phyloP scores from a whole-genome alignment of 768 basidiomycete genomes.

The Galerina marginata region DNA sequence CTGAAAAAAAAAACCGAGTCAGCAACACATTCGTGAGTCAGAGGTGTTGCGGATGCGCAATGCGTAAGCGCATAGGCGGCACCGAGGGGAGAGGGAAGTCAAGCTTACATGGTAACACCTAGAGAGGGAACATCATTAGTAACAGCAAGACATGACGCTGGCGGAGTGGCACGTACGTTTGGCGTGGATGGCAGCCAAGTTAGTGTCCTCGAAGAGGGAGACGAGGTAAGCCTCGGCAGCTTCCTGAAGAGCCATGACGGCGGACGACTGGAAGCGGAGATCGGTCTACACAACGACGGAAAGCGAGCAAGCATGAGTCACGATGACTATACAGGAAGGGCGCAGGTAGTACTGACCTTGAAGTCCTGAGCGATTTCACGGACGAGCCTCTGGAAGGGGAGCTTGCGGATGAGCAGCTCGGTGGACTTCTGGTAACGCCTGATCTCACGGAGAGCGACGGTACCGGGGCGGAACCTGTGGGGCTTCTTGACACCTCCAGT shows the following conservation, averaged over 20 bases:
- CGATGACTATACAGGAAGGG: conserved; percentile 3
- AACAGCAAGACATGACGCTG: conserved; percentile 1
- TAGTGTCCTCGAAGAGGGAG: conserved; percentile 87
- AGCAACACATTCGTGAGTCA: not conserved
- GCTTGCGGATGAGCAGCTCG: conserved; percentile 98
- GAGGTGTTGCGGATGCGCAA: not conserved
- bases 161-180: conserved; percentile 53
- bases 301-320: conserved; percentile 14
- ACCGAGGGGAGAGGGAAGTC: not conserved
- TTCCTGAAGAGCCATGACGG: conserved; percentile 93
- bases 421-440: conserved; percentile 98
- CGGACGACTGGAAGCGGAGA: conserved; percentile 95
- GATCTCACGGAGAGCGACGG: conserved; percentile 99
- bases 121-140: conserved; percentile 11
- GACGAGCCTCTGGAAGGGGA: conserved; percentile 98
- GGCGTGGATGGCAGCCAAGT: conserved; percentile 90
- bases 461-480: conserved; percentile 96
- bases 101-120: conserved; percentile 64
- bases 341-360: conserved; percentile 60
- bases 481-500: conserved; percentile 99
- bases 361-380: conserved; percentile 97
- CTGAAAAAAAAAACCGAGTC: conserved; percentile 36
- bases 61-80: conserved; percentile 2
- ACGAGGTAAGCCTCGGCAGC: conserved; percentile 91
- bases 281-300: conserved; percentile 63